phyloP scores from a whole-genome alignment of 768 basidiomycete genomes.

The Cystofilobasidium capitatum region DNA sequence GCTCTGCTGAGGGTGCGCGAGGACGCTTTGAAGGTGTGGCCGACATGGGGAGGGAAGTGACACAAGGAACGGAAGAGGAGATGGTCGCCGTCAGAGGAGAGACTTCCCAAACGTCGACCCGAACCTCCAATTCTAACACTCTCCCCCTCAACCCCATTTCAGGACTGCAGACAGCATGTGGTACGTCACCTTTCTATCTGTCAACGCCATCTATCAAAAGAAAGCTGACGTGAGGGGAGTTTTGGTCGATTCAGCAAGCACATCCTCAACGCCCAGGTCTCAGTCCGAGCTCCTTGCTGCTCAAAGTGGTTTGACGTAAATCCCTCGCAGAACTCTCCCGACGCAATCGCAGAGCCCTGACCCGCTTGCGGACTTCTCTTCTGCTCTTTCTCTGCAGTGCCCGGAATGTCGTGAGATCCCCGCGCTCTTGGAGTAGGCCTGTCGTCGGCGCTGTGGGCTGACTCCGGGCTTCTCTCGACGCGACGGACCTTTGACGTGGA shows the following conservation, averaged over 20 bases:
- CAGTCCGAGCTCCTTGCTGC: conserved; percentile 94
- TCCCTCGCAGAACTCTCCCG: conserved; percentile 5
- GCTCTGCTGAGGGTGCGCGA: neutral
- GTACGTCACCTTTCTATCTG: neutral
- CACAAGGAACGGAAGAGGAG: no score
- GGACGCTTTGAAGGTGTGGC: conserved; percentile 1
- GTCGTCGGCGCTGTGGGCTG: no score
- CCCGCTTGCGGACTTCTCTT: neutral
- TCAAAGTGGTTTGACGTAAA: conserved; percentile 81
- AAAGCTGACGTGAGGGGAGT: no score
- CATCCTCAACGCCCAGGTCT: conserved; percentile 88
- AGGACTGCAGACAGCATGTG: no score
- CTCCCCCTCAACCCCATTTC: no score
- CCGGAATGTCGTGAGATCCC: neutral
- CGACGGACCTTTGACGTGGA: neutral
- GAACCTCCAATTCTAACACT: no score
- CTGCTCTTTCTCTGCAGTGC: neutral
- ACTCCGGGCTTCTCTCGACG: neutral
- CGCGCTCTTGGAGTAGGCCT: no score
- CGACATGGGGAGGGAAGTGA: neutral
- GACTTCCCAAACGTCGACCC: no score
- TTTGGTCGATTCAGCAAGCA: conserved; percentile 62
- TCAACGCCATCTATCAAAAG: neutral
- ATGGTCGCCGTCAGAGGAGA: no score
- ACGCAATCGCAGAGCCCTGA: neutral